A percentile compares a stretch with the other conserved stretches of the same genome.
Evolutionary conservation across 306 rosid species (phyloP).

Genomic region (Sechiopsis laciniata): DNA sequence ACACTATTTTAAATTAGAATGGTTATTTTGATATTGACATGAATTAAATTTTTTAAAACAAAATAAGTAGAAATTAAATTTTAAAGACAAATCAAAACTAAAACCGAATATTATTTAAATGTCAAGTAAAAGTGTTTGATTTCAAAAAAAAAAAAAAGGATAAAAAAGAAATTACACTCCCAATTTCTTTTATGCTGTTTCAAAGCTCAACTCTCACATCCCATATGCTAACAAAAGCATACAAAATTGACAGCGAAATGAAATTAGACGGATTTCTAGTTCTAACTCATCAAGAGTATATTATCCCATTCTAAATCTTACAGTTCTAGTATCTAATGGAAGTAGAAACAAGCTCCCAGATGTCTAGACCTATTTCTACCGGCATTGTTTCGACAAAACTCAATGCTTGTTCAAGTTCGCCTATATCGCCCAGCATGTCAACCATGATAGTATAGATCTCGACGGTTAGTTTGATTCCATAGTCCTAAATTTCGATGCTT

Average conservation of each 20-base stretch:
- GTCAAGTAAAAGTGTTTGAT: no score
- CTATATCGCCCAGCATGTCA: conserved; percentile 62
- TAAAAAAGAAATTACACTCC: no score
- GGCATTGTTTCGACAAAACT: conserved; percentile 54
- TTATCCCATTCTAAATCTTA: conserved; percentile 53
- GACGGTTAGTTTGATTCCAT: conserved; percentile 48
- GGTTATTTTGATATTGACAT: no score
- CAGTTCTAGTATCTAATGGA: conserved; percentile 51
- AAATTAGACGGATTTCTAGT: conserved; percentile 71
- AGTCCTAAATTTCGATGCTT: conserved; percentile 30
- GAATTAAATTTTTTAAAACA: no score
- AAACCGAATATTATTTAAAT: no score
- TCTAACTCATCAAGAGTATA: conserved; percentile 49
- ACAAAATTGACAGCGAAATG: conserved; percentile 56
- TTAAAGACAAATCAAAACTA: no score
- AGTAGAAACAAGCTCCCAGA: conserved; percentile 71
- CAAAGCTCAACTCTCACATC: conserved; percentile 61
- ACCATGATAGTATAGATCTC: conserved; percentile 73
- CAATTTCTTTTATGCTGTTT: conserved; percentile 57
- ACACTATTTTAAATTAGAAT: no score
- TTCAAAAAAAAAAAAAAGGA: no score
- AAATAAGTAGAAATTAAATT: no score
- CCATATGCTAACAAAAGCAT: conserved; percentile 63
- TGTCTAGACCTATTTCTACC: conserved; percentile 50
- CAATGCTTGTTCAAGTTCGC: conserved; percentile 52